Evolutionary conservation across 345 rosid genomes (phyloP), one percentile per base, ranked within the genome.

Genomic region (Eutrema heterophyllum): DNA sequence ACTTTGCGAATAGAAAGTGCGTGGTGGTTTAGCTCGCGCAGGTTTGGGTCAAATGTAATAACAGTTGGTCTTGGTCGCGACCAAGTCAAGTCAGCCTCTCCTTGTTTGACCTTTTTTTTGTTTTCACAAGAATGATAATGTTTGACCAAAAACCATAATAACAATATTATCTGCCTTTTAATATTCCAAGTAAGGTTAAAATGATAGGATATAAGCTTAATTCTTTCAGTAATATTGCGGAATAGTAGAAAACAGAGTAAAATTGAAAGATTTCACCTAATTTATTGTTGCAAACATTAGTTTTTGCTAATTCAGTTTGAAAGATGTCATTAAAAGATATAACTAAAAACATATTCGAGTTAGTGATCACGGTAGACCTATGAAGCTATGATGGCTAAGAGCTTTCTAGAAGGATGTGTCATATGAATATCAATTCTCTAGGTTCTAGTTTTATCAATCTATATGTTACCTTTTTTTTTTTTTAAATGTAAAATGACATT

Each of bases 401-500:
- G 24, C 49, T 61, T 59, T 75, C 70, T 68, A 75, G 74, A 75
- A 44, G 44, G 15, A n/a, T n/a, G n/a, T n/a, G n/a, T n/a, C n/a
- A n/a, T n/a, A n/a, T n/a, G n/a, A n/a, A n/a, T n/a, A n/a, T n/a
- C n/a, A n/a, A n/a, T n/a, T n/a, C n/a, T n/a, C n/a, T n/a, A n/a
- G n/a, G n/a, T n/a, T n/a, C n/a, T n/a, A n/a, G n/a, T n/a, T n/a
- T n/a, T n/a, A n/a, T n/a, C n/a, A n/a, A n/a, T n/a, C n/a, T n/a
- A n/a, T n/a, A n/a, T n/a, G n/a, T n/a, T n/a, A n/a, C n/a, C n/a
- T n/a, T n/a, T n/a, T n/a, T n/a, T n/a, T n/a, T n/a, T n/a, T n/a
- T n/a, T n/a, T n/a, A n/a, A n/a, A n/a, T n/a, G n/a, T n/a, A n/a
- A n/a, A n/a, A n/a, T n/a, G n/a, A n/a, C n/a, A n/a, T n/a, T n/a